Evolutionary conservation across 2,329 filamentous ascomycete genomes (phyloP).

Genomic region (Escovopsis sp.): DNA sequence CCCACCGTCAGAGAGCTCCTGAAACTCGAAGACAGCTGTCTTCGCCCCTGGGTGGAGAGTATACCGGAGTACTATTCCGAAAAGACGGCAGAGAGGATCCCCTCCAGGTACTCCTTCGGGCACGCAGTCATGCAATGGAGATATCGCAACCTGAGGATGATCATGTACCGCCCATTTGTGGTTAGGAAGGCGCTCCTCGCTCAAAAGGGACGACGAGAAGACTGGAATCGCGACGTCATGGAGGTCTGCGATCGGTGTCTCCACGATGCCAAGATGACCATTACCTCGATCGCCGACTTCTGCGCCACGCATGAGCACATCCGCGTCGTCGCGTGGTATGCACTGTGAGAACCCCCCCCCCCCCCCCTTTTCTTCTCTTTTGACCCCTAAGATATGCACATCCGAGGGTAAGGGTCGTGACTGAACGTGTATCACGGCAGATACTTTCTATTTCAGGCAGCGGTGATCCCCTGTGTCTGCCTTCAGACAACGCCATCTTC

Average conservation of each 20-base stretch:
- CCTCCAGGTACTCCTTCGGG: constrained; percentile 22
- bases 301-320: constrained; percentile 23
- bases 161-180: constrained; percentile 32
- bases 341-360: constrained; percentile 11
- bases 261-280: constrained; percentile 24
- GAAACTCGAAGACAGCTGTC: constrained; percentile 22
- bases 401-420: not conserved
- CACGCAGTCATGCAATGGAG: constrained; percentile 30
- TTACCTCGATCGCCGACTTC: constrained; percentile 22
- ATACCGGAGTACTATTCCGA: constrained; percentile 4
- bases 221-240: constrained; percentile 7
- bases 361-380: no score
- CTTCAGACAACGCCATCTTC: constrained; percentile 27
- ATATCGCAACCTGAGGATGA: constrained; percentile 29
- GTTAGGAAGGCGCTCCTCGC: constrained; percentile 20
- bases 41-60: constrained; percentile 7
- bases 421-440: constrained; percentile 9
- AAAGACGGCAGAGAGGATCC: constrained; percentile 22
- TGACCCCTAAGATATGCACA: no score
- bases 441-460: constrained; percentile 35
- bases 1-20: constrained; percentile 27
- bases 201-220: constrained; percentile 6
- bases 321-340: constrained; percentile 29
- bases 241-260: constrained; percentile 20
- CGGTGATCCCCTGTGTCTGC: constrained; percentile 32